Conservation (phyloP, 176 grass and related monocot species). For the Eremochloa ophiuroides region DNA sequence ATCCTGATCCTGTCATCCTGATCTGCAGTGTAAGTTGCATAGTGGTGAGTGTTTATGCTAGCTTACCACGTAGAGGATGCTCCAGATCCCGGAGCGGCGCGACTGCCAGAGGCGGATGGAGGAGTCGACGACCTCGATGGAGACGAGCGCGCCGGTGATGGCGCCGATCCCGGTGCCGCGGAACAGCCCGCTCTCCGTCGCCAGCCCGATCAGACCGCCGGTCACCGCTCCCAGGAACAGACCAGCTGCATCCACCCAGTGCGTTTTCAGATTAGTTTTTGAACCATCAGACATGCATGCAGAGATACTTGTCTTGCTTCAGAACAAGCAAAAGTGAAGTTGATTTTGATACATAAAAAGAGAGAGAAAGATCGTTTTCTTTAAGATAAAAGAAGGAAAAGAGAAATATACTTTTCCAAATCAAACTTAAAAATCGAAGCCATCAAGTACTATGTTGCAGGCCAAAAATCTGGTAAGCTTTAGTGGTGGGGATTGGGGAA, state of each 20-base stretch:
- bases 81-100: constrained; percentile 70
- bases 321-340: neutral
- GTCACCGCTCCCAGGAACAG: constrained; percentile 78
- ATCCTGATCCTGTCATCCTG: neutral
- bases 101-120: constrained; percentile 70
- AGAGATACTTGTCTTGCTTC: neutral
- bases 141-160: constrained; percentile 78
- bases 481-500: no score
- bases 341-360: neutral
- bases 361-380: no score
- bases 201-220: constrained; percentile 75
- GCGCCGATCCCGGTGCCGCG: constrained; percentile 82
- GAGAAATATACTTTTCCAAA: neutral
- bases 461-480: no score
- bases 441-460: neutral
- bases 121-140: constrained; percentile 88
- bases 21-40: neutral
- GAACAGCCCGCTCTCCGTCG: constrained; percentile 86
- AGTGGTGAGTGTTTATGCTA: neutral
- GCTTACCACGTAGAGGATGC: constrained; percentile 76
- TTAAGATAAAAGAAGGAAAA: neutral
- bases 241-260: constrained; percentile 42
- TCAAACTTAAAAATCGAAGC: neutral
- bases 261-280: neutral
- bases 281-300: neutral